phyloP scores from a whole-genome alignment of 1,139 yeast species.

The Yamadazyma oceani region DNA sequence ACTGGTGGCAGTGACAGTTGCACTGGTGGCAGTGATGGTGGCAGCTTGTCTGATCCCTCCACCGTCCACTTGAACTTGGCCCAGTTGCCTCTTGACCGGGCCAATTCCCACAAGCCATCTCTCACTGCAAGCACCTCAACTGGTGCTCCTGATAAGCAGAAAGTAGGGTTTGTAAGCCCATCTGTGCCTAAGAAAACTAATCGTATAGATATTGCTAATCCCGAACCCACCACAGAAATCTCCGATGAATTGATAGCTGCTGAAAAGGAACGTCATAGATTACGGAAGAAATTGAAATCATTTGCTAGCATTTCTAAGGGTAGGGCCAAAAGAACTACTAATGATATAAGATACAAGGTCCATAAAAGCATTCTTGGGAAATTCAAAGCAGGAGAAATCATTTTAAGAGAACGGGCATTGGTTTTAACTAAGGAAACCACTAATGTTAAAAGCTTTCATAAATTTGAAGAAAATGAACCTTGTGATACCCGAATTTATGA shows the following conservation, averaged over 20 bases:
- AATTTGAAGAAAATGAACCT: constrained; percentile 43
- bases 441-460: constrained; percentile 14
- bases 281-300: constrained; percentile 22
- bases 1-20: too few relatives aligned
- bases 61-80: background rate
- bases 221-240: constrained; percentile 15
- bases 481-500: constrained; percentile 59
- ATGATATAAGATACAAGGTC: constrained; percentile 21
- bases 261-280: constrained; percentile 22
- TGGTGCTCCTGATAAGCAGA: too few relatives aligned
- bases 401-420: constrained; percentile 65
- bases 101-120: too few relatives aligned
- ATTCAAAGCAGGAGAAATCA: constrained; percentile 56
- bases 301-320: constrained; percentile 28
- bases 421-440: constrained; percentile 39
- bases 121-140: too few relatives aligned
- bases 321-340: constrained; percentile 19
- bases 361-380: constrained; percentile 23
- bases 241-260: constrained; percentile 12
- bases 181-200: background rate
- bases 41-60: background rate
- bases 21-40: too few relatives aligned
- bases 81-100: too few relatives aligned
- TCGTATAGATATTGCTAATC: constrained; percentile 9
- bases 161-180: background rate